These are phyloP conservation scores for Striga hermonthica DNA, from an alignment of 305 asterid species.

Conservation along the genomic window DNA sequence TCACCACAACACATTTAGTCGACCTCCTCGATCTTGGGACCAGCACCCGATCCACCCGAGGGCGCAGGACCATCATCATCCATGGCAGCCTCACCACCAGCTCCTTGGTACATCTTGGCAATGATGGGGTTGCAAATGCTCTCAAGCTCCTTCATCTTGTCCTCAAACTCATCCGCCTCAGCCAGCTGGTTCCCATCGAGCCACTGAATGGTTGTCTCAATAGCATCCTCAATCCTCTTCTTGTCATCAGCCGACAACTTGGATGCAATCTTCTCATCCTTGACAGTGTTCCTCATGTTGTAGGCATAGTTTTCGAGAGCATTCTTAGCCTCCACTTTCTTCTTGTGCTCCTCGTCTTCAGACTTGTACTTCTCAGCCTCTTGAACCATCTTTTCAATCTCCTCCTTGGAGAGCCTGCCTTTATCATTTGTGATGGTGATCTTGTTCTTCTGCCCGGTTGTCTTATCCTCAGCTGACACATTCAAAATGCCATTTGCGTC, in stretches of 20 bases:
- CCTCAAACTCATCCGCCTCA: conserved; percentile 68
- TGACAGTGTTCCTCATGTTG: conserved; percentile 86
- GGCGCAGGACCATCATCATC: conserved; percentile 63
- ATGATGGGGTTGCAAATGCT: conserved; percentile 73
- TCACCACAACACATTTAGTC: conserved; percentile 40
- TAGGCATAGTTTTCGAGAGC: conserved; percentile 73
- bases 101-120: conserved; percentile 86
- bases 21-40: conserved; percentile 85
- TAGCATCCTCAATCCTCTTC: conserved; percentile 73
- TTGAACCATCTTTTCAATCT: conserved; percentile 79
- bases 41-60: conserved; percentile 47
- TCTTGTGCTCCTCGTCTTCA: conserved; percentile 82
- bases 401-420: conserved; percentile 77
- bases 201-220: conserved; percentile 65
- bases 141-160: conserved; percentile 82
- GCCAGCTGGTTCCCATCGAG: conserved; percentile 70
- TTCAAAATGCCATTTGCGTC: conserved; percentile 81
- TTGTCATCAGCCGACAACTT: conserved; percentile 63
- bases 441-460: conserved; percentile 86
- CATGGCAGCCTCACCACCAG: conserved; percentile 64
- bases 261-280: conserved; percentile 76
- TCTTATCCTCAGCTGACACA: conserved; percentile 88
- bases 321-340: conserved; percentile 77
- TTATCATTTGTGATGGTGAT: conserved; percentile 84
- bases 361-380: conserved; percentile 82